A percentile compares a stretch with the other conserved stretches of the same genome.
These are phyloP conservation scores for Pisolithus microcarpus DNA, from an alignment of 768 basidiomycete species.

Conservation along the genomic window DNA sequence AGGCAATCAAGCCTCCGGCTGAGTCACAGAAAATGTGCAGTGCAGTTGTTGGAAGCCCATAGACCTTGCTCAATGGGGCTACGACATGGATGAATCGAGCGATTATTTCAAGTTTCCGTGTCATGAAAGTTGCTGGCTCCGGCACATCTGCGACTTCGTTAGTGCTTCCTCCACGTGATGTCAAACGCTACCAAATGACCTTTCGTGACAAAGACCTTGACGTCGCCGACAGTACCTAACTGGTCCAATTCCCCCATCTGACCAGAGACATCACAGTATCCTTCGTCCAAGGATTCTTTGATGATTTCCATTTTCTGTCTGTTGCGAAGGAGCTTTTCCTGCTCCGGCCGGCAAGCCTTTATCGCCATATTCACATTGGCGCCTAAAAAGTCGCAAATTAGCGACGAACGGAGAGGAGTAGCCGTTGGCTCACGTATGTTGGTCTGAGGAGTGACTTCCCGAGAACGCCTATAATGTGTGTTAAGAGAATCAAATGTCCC, in stretches of 20 bases:
- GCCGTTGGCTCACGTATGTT: conserved; percentile 33
- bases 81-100: conserved; percentile 71
- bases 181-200: conserved; percentile 31
- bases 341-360: conserved; percentile 65
- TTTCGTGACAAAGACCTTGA: conserved; percentile 58
- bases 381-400: conserved; percentile 16
- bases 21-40: conserved; percentile 85
- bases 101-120: conserved; percentile 47
- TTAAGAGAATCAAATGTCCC: neutral
- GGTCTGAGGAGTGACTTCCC: conserved; percentile 34
- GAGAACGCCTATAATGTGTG: conserved; percentile 10
- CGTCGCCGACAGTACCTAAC: conserved; percentile 56
- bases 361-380: conserved; percentile 69
- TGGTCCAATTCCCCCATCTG: conserved; percentile 50
- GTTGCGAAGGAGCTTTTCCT: conserved; percentile 53
- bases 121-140: conserved; percentile 42
- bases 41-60: conserved; percentile 62
- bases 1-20: conserved; percentile 79
- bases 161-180: conserved; percentile 1
- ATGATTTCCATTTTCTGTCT: conserved; percentile 63
- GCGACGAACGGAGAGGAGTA: neutral
- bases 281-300: conserved; percentile 69
- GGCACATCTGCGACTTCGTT: conserved; percentile 45
- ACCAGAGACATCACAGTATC: conserved; percentile 77
- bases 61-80: conserved; percentile 58